These are phyloP conservation scores for Cystobasidium slooffiae DNA, from an alignment of 1,284 basidiomycete genomes.

Conservation along the genomic window DNA sequence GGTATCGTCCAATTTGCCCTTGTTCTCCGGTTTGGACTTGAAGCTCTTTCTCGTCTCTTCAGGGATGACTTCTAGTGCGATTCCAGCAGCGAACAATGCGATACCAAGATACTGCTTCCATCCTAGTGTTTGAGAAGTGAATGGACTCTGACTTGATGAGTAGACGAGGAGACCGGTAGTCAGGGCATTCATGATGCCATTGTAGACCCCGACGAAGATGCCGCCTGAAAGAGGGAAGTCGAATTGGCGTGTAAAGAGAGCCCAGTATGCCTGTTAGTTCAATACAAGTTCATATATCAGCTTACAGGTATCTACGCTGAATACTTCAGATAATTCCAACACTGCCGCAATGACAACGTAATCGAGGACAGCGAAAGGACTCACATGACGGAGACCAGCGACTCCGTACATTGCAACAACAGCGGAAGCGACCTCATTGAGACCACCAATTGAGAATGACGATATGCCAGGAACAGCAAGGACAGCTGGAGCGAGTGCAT, in stretches of 20 bases:
- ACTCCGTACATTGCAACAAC: constrained; percentile 38
- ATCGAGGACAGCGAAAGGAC: background rate
- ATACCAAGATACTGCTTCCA: constrained; percentile 45
- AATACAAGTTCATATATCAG: background rate
- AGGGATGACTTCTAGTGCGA: constrained; percentile 34
- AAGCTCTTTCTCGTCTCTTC: constrained; percentile 43
- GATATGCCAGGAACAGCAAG: constrained; percentile 44
- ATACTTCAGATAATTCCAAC: background rate
- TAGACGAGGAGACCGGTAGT: constrained; percentile 41
- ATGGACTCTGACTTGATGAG: constrained; percentile 7
- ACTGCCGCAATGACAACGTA: background rate
- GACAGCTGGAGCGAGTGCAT: constrained; percentile 20
- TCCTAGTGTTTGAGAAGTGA: constrained; percentile 34
- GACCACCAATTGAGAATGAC: constrained; percentile 45
- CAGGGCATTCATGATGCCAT: constrained; percentile 36
- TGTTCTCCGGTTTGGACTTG: constrained; percentile 45
- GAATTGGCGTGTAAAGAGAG: constrained; percentile 14
- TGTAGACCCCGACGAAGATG: constrained; percentile 41
- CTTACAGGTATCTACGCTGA: background rate
- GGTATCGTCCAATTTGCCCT: constrained; percentile 43
- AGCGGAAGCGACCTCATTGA: constrained; percentile 34
- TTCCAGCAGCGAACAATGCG: constrained; percentile 40
- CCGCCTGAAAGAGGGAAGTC: constrained; percentile 24
- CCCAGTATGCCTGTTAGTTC: constrained; percentile 38
- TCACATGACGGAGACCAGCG: constrained; percentile 34